These are phyloP conservation scores for Mycena vitilis DNA, from an alignment of 768 basidiomycete genomes.

Conservation along the genomic window DNA sequence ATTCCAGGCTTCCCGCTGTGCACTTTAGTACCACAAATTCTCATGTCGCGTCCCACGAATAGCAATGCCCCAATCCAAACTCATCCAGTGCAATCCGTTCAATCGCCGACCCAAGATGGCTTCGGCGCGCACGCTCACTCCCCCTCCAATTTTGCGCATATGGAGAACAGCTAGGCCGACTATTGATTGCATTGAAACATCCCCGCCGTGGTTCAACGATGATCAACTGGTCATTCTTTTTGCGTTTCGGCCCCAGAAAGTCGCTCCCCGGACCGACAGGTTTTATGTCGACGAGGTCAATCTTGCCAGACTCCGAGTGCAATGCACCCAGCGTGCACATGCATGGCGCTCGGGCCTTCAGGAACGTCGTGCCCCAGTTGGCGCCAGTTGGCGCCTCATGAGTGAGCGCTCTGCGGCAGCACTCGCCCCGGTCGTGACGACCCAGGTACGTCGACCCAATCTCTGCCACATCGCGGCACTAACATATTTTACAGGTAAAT, in stretches of 20 bases:
- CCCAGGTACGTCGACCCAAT: not conserved
- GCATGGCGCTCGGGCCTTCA: not conserved
- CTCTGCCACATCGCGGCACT: not conserved
- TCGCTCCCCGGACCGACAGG: not conserved
- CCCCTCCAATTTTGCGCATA: no score
- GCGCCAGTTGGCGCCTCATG: conserved; percentile 3
- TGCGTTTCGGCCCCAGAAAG: not conserved
- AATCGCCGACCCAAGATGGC: no score
- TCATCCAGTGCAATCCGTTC: no score
- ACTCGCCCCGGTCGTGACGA: not conserved
- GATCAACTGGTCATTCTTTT: not conserved
- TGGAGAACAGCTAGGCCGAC: no score
- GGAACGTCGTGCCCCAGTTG: not conserved
- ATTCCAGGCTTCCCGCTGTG: no score
- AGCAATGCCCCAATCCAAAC: no score
- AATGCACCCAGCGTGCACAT: not conserved
- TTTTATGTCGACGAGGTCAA: not conserved
- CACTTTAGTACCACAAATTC: no score
- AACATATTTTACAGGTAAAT: not conserved
- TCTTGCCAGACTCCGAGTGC: not conserved
- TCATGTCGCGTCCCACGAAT: no score
- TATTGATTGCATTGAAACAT: no score
- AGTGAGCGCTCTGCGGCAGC: not conserved
- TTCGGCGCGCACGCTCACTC: no score
- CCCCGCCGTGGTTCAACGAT: not conserved